phyloP scores from a whole-genome alignment of 1,284 basidiomycete genomes.

The Cystobasidium slooffiae region DNA sequence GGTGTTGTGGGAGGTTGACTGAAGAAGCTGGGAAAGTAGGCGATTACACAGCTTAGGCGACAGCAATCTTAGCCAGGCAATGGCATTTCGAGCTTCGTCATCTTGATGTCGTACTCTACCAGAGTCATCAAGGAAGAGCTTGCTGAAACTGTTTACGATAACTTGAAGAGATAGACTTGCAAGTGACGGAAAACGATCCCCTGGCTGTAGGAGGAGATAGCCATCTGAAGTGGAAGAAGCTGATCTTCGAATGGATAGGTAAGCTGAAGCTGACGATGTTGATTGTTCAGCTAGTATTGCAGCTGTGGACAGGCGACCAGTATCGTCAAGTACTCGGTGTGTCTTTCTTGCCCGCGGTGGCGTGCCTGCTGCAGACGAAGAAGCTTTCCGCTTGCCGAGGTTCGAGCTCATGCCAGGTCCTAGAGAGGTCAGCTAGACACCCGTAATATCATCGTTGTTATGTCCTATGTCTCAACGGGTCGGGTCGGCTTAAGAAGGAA shows the following conservation, averaged over 20 bases:
- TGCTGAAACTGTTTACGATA: constrained; percentile 12
- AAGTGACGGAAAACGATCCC: constrained; percentile 10
- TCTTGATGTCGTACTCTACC: constrained; percentile 34
- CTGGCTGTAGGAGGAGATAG: background rate
- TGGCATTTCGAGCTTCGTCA: constrained; percentile 19
- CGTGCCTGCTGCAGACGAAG: background rate
- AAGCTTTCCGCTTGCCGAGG: background rate
- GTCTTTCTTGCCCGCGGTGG: constrained; percentile 28
- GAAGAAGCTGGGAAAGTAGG: constrained; percentile 18
- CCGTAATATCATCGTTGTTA: no score
- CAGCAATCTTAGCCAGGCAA: constrained; percentile 30
- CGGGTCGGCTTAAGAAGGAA: background rate
- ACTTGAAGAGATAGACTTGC: constrained; percentile 10
- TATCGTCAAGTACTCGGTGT: constrained; percentile 30
- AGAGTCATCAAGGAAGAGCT: constrained; percentile 37
- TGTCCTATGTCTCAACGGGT: no score
- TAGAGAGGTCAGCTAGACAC: no score
- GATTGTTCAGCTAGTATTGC: constrained; percentile 36
- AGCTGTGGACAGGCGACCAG: constrained; percentile 35
- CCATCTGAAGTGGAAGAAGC: constrained; percentile 13
- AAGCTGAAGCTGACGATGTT: constrained; percentile 18
- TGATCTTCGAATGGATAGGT: constrained; percentile 32
- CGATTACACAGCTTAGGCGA: constrained; percentile 28
- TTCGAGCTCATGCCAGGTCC: background rate
- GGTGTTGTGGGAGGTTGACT: background rate